Base-by-base conservation (phyloP, 2,329 filamentous ascomycete genomes). In the Fusarium armeniacum region DNA sequence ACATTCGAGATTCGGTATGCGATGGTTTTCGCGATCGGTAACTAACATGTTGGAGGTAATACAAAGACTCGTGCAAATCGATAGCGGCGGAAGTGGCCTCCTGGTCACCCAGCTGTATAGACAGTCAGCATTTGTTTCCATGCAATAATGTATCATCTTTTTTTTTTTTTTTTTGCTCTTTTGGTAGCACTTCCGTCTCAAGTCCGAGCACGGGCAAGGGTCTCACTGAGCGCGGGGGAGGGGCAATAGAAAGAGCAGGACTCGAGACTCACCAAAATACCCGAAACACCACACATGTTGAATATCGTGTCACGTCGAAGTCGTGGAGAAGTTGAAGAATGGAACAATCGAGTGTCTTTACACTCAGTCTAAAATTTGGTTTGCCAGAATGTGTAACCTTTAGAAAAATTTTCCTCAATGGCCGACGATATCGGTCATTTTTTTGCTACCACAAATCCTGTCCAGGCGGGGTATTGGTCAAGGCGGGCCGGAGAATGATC, bases 51-150 rank as follows among this genome's bases (percentile, higher is more conserved):
- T 91, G 90, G 12, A 93, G 87, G 73, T 89, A 89, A 79, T 91
- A 92, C n/a, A 92, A 82, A 41, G 87, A 85, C 79, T 93, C 90
- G 77, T 93, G 90, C 43, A 93, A 82, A 71, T 92, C 90, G 65
- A 88, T 83, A 18, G 88, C 87, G 33, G 89, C 90, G 49, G 72
- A 77, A 44, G 67, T 77, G 70, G 76, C 76, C 35, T 77, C 72
- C n/a, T 74, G 22, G 41, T 80, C 78, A 66, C 78, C 78, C 38
- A 79, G 71, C 77, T 79, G 28, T 63, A 13, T 49, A 40, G 4
- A 47, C n/a, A 46, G 61, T 68, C 50, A 53, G 69, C 33, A 52
- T 24, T 13, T 53, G 18, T 43, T 56, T 52, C 5, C n/a, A 36
- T 47, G 28, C 16, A 33, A 49, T 45, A 28, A 49, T 45, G 18